Percentiles rank a stretch among this genome's conserved stretches.
Evolutionary conservation across 1,139 yeast species (phyloP).

Genomic region (Martiniozyma asiatica): DNA sequence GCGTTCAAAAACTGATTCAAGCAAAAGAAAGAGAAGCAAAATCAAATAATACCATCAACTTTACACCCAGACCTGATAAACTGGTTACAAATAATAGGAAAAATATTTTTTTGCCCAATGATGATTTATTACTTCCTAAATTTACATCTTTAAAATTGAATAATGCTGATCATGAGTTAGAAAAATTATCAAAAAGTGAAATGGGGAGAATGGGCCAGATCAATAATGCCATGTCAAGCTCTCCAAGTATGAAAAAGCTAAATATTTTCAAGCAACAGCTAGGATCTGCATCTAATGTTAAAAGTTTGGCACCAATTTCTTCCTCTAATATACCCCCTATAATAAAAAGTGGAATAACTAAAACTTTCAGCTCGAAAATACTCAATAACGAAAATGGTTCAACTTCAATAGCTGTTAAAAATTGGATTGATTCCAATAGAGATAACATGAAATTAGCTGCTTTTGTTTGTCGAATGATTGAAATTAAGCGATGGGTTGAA

Average conservation of each 20-base stretch:
- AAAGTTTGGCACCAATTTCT: neutral
- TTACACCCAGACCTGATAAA: constrained; percentile 17
- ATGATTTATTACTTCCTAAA: constrained; percentile 1
- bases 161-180: constrained; percentile 5
- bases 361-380: constrained; percentile 12
- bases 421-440: constrained; percentile 20
- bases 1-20: constrained; percentile 21
- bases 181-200: constrained; percentile 16
- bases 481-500: constrained; percentile 73
- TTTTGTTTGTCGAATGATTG: constrained; percentile 78
- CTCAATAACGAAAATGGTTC: constrained; percentile 5
- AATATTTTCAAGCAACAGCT: constrained; percentile 2
- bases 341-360: constrained; percentile 6
- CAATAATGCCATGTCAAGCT: constrained; percentile 21
- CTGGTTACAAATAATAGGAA: constrained; percentile 9
- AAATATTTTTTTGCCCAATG: constrained; percentile 11
- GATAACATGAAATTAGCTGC: constrained; percentile 36
- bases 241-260: constrained; percentile 23
- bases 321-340: neutral
- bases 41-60: constrained; percentile 15
- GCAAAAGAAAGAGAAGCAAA: constrained; percentile 21
- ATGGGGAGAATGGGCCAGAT: constrained; percentile 20
- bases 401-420: constrained; percentile 5
- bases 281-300: neutral
- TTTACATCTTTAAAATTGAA: constrained; percentile 8